These are phyloP conservation scores for Eryngium alpinum DNA, from an alignment of 140 eudicot genomes.

Conservation along the genomic window DNA sequence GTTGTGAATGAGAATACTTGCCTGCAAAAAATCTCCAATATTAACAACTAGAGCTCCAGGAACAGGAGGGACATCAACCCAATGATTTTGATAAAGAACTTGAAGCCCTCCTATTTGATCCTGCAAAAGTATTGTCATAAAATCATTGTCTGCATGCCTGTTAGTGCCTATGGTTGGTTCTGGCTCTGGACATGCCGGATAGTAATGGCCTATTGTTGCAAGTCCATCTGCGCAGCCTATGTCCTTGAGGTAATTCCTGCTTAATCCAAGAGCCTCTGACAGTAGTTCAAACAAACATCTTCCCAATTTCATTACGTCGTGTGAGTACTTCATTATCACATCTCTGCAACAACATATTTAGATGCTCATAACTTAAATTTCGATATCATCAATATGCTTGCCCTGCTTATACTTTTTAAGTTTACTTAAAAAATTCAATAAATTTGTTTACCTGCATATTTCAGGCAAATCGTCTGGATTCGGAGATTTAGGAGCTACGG, in stretches of 20 bases:
- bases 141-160: no score
- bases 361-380: neutral
- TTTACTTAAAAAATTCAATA: neutral
- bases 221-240: constrained; percentile 41
- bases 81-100: constrained; percentile 24
- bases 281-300: constrained; percentile 25
- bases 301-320: constrained; percentile 36
- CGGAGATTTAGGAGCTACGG: constrained; percentile 14
- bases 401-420: neutral
- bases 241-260: constrained; percentile 23
- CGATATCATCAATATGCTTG: neutral
- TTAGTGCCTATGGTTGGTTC: constrained; percentile 31
- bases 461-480: constrained; percentile 1
- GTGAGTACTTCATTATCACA: constrained; percentile 31
- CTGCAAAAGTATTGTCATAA: no score
- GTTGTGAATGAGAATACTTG: neutral
- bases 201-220: constrained; percentile 28
- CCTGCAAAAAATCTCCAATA: constrained; percentile 52
- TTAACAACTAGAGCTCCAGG: constrained; percentile 45
- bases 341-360: constrained; percentile 23
- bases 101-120: no score
- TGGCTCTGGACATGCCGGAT: constrained; percentile 60
- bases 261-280: constrained; percentile 44
- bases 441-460: constrained; percentile 16
- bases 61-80: constrained; percentile 50